These are phyloP conservation scores for Metschnikowia matae DNA, from an alignment of 805 yeast species.

Conservation along the genomic window DNA sequence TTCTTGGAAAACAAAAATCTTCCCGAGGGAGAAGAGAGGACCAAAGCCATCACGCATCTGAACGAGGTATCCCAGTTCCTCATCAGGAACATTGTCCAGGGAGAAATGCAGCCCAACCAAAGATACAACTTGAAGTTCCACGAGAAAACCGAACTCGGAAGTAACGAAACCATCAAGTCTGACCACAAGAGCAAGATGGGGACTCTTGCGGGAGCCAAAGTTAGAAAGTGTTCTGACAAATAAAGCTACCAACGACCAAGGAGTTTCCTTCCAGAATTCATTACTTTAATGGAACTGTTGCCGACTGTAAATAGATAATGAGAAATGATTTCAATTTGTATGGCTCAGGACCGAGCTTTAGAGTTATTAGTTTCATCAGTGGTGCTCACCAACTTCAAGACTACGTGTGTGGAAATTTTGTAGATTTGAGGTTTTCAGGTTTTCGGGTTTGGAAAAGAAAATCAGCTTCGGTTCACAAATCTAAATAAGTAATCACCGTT, in stretches of 20 bases:
- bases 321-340: not conserved
- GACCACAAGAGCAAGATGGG: slow-evolving; percentile 41
- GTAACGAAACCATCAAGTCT: slow-evolving; percentile 72
- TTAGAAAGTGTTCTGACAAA: slow-evolving; percentile 22
- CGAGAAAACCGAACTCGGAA: slow-evolving; percentile 81
- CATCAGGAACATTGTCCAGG: slow-evolving; percentile 82
- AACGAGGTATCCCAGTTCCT: slow-evolving; percentile 71
- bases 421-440: too few relatives aligned
- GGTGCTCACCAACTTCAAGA: not conserved
- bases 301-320: slow-evolving; percentile 1
- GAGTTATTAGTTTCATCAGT: not conserved
- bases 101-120: slow-evolving; percentile 42
- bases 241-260: not conserved
- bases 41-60: slow-evolving; percentile 34
- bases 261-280: not conserved
- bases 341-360: not conserved
- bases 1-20: slow-evolving; percentile 33
- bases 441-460: too few relatives aligned
- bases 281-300: not conserved
- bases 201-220: slow-evolving; percentile 52
- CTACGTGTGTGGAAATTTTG: not conserved
- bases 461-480: not conserved
- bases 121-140: slow-evolving; percentile 66
- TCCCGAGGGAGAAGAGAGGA: slow-evolving; percentile 39
- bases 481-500: not conserved